phyloP scores from a whole-genome alignment of 1,284 basidiomycete genomes.

The Sanguinoderma infundibulare region DNA sequence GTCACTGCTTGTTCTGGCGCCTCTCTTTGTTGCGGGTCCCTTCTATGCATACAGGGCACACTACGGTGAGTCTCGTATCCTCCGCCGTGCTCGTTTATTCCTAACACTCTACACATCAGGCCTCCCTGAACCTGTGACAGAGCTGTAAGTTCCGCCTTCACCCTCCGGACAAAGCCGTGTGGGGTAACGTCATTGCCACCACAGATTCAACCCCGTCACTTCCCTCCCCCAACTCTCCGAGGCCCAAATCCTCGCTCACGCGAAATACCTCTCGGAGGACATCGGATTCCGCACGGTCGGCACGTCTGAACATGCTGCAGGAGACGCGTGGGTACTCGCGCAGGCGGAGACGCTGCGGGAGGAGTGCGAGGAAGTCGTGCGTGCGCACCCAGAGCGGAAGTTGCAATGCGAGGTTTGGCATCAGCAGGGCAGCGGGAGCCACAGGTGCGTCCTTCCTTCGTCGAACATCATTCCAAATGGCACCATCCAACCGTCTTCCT shows the following conservation, averaged over 20 bases:
- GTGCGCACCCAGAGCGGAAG: constrained; percentile 52
- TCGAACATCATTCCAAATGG: neutral
- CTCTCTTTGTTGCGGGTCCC: constrained; percentile 40
- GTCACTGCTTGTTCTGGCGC: constrained; percentile 40
- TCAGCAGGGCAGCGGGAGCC: constrained; percentile 84
- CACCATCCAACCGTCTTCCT: neutral
- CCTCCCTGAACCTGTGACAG: constrained; percentile 43
- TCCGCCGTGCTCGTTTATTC: neutral
- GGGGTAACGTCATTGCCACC: neutral
- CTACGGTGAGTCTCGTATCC: constrained; percentile 32
- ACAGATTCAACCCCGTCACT: constrained; percentile 57
- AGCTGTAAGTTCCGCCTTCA: constrained; percentile 38
- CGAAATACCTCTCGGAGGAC: constrained; percentile 74
- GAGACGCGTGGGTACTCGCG: constrained; percentile 83
- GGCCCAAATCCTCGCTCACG: constrained; percentile 61
- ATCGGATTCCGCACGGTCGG: constrained; percentile 95
- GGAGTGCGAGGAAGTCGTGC: constrained; percentile 63
- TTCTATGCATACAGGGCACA: constrained; percentile 36
- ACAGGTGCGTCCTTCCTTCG: constrained; percentile 59
- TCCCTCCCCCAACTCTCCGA: constrained; percentile 74
- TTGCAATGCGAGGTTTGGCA: constrained; percentile 88
- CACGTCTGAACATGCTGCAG: constrained; percentile 85
- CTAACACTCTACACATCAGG: constrained; percentile 30
- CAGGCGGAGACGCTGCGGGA: constrained; percentile 65
- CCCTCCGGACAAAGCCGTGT: neutral